Evolutionary conservation across 495 filamentous ascomycete species (phyloP).

Genomic region (Hapsidospora chrysogenum): DNA sequence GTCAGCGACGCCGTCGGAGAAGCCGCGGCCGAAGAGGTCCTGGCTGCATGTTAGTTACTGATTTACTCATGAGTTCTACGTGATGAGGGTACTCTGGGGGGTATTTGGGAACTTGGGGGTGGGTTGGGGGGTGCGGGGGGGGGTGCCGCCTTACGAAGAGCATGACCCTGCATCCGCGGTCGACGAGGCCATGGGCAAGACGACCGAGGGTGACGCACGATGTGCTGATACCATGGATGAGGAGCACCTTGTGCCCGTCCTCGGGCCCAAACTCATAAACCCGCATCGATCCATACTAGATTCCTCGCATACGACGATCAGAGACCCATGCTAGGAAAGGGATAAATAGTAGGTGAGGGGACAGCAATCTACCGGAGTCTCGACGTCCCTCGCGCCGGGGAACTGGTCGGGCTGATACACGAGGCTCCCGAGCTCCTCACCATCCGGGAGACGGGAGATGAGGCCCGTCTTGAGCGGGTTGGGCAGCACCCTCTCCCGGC

Average conservation of each 20-base stretch:
- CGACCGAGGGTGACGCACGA: slow-evolving; percentile 56
- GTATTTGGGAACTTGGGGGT: neutral
- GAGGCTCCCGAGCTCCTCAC: slow-evolving; percentile 12
- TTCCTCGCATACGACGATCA: too few species aligned
- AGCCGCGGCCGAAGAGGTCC: slow-evolving; percentile 67
- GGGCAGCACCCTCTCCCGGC: slow-evolving; percentile 14
- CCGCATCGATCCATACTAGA: slow-evolving; percentile 59
- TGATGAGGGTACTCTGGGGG: neutral
- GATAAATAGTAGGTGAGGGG: too few species aligned
- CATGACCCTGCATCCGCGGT: slow-evolving; percentile 64
- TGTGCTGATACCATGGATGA: slow-evolving; percentile 79
- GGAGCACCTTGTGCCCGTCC: slow-evolving; percentile 56
- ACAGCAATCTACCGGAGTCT: slow-evolving; percentile 18
- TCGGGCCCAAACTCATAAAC: slow-evolving; percentile 89
- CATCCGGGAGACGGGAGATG: slow-evolving; percentile 11
- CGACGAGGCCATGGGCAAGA: slow-evolving; percentile 51
- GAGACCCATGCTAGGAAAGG: too few species aligned
- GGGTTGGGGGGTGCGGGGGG: neutral
- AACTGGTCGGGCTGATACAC: slow-evolving; percentile 21
- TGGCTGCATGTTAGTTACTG: too few species aligned
- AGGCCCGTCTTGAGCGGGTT: slow-evolving; percentile 19
- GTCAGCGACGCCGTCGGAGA: slow-evolving; percentile 49
- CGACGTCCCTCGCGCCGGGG: slow-evolving; percentile 26
- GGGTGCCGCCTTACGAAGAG: slow-evolving; percentile 33
- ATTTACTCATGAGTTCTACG: too few species aligned